Conservation (phyloP, 73 alveolate genomes). For the Paramecium pentaurelia region DNA sequence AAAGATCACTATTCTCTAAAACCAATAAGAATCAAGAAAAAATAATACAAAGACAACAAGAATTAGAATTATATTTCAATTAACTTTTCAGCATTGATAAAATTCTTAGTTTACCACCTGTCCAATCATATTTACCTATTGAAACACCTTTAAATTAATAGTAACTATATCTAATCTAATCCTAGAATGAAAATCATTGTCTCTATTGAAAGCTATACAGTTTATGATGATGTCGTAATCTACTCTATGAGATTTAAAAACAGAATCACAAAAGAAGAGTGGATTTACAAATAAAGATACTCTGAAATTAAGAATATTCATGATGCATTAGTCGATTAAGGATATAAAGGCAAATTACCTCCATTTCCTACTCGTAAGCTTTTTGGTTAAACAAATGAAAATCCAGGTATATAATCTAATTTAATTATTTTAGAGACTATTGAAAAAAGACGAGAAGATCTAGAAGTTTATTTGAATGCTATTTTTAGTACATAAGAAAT, state of each 20-base stretch:
- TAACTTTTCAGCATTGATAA: conserved; percentile 6
- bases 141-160: neutral
- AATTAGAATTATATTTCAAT: neutral
- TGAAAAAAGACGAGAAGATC: conserved; percentile 30
- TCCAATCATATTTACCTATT: neutral
- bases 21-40: conserved; percentile 27
- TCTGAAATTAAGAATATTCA: conserved; percentile 37
- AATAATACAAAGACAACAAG: neutral
- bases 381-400: neutral
- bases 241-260: conserved; percentile 1
- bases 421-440: neutral
- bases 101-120: neutral
- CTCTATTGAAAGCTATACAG: neutral
- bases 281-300: conserved; percentile 5
- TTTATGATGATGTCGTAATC: conserved; percentile 37
- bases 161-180: neutral
- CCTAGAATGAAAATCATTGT: neutral
- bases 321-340: neutral
- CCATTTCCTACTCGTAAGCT: conserved; percentile 14
- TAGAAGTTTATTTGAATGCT: conserved; percentile 1
- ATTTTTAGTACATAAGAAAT: conserved; percentile 4
- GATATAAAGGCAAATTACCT: neutral
- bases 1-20: neutral
- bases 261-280: neutral
- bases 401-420: neutral